Evolutionary conservation across 345 rosid species (phyloP), one percentile per base, ranked within the genome.

Genomic region (Noccaea bulbosa): DNA sequence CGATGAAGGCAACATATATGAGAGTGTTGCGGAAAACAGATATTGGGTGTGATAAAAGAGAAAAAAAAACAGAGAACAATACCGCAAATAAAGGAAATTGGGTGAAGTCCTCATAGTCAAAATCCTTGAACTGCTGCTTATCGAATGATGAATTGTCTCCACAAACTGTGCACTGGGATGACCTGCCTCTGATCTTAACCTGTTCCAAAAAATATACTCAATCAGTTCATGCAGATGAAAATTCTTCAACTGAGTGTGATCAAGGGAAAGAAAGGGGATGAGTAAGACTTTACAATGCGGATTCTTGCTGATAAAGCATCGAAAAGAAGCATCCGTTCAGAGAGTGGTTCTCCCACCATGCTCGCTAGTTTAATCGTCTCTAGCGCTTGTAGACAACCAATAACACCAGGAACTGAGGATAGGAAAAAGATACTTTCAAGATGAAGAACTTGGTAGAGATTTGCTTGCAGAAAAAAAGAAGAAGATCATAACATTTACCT

Each of bases 341-440:
- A 82, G 38, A 93, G 88, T 58, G 97, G 87, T 67, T 93, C 99
- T 20, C 99, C 99, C 67, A 91, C 71, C 65, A 73, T 80, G 73
- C 88, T 80, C 4, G 97, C 95, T 27, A 94, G 91, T 83, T 94
- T 94, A 50, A 91, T 81, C 46, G 96, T 93, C 80, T 94, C 99
- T n/a, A 91, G 79, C 20, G 93, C 99, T 84, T 94, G 96, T 47
- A 94, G 91, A 81, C 97, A 91, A 63, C 99, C 99, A 62, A 94
- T 85, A 52, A 87, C 78, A 62, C 97, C 99, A 11, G 99, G 99
- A 51, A 94, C 99, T 91, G 87, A 72, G 55, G 62, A 4, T 34
- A 46, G 20, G 35, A 62, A 53, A 17, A 47, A 40, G 5, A 38
- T 24, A 8, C 3, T 27, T 69, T 49, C 15, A 15, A 40, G 16